Conservation (phyloP, 2,329 filamentous ascomycete species). For the Coniochaeta pulveracea region DNA sequence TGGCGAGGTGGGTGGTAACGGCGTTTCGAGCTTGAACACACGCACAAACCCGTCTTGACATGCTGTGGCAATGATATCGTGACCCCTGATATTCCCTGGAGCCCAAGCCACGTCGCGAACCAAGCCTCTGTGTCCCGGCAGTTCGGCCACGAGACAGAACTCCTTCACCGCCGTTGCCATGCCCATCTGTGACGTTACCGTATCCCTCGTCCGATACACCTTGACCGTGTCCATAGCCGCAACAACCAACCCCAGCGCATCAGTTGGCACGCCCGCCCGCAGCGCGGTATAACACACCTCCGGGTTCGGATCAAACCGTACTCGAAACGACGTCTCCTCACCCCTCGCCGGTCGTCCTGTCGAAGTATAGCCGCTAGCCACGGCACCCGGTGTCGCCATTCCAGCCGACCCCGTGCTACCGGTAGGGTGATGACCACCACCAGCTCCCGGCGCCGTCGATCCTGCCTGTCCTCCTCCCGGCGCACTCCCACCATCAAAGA, state of each 20-base stretch:
- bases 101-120: constrained; percentile 90
- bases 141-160: constrained; percentile 74
- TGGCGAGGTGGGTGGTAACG: constrained; percentile 15
- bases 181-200: constrained; percentile 38
- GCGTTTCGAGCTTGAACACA: constrained; percentile 71
- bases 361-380: constrained; percentile 1
- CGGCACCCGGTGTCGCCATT: not conserved
- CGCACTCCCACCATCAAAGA: constrained; percentile 26
- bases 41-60: constrained; percentile 85
- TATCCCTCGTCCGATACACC: constrained; percentile 66
- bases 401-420: not conserved
- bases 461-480: not conserved
- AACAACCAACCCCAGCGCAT: constrained; percentile 71
- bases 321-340: constrained; percentile 77
- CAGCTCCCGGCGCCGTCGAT: not conserved
- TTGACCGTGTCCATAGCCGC: constrained; percentile 76
- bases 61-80: constrained; percentile 82
- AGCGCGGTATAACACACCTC: constrained; percentile 69
- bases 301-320: constrained; percentile 81
- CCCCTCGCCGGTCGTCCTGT: constrained; percentile 51
- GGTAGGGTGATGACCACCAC: not conserved
- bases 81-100: constrained; percentile 78
- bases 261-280: constrained; percentile 68
- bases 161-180: constrained; percentile 52
- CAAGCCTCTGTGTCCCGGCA: constrained; percentile 62